phyloP scores from a whole-genome alignment of 2,329 filamentous ascomycete species.

The Fusarium metavorans region DNA sequence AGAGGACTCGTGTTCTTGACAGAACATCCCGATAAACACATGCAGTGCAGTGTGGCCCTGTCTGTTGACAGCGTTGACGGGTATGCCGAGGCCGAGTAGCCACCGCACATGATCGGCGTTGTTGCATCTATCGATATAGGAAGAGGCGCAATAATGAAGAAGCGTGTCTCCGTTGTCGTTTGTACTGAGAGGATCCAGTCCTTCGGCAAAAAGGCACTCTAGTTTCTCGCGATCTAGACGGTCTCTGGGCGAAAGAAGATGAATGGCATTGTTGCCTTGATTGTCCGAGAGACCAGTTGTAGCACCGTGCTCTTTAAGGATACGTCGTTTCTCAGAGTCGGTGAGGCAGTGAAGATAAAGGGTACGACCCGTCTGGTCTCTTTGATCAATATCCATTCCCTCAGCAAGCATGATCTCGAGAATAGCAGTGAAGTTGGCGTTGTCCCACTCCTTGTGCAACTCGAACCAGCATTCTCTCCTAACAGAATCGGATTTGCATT shows the following conservation, averaged over 20 bases:
- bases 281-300: neutral
- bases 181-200: constrained; percentile 21
- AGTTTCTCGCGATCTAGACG: neutral
- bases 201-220: constrained; percentile 5
- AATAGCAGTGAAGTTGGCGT: neutral
- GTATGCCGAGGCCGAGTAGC: constrained; percentile 26
- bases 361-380: constrained; percentile 9
- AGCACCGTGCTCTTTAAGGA: constrained; percentile 19
- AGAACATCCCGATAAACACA: neutral
- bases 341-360: constrained; percentile 26
- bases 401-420: constrained; percentile 24
- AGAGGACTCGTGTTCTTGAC: neutral
- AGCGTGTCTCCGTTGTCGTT: constrained; percentile 29
- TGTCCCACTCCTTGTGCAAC: neutral
- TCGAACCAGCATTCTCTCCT: constrained; percentile 24
- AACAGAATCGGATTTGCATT: neutral
- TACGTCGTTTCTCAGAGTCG: neutral
- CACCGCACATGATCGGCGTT: neutral
- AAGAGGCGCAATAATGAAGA: constrained; percentile 22
- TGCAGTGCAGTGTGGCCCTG: constrained; percentile 32
- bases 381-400: constrained; percentile 26
- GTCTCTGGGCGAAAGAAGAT: neutral
- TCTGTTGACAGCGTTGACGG: constrained; percentile 31
- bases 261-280: constrained; percentile 29
- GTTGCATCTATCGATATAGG: too few relatives aligned